Conservation (phyloP, 306 rosid genomes). For the Vicia sativa region DNA sequence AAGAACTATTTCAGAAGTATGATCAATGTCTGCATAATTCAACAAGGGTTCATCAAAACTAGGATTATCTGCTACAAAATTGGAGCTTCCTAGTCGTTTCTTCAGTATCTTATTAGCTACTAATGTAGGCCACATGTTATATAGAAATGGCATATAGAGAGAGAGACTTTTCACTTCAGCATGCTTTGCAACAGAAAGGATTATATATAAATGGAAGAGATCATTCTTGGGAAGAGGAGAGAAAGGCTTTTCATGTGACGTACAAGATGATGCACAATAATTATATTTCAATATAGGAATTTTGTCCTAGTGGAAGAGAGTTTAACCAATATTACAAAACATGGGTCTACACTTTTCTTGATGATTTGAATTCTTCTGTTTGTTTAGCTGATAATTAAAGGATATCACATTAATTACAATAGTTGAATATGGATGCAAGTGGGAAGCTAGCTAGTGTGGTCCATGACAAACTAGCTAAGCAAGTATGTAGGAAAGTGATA, state of each 20-base stretch:
- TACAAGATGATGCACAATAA: conserved; percentile 38
- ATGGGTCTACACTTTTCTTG: conserved; percentile 45
- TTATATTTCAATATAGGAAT: conserved; percentile 23
- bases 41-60: conserved; percentile 40
- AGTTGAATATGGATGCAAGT: conserved; percentile 49
- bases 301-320: conserved; percentile 38
- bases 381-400: conserved; percentile 39
- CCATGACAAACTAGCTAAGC: conserved; percentile 31
- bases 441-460: conserved; percentile 52
- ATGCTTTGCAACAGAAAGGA: conserved; percentile 46
- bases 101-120: conserved; percentile 79
- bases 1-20: conserved; percentile 30
- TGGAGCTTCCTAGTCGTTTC: conserved; percentile 72
- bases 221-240: conserved; percentile 38
- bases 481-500: conserved; percentile 34
- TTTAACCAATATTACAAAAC: conserved; percentile 40
- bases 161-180: conserved; percentile 42
- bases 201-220: conserved; percentile 34
- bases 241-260: conserved; percentile 43
- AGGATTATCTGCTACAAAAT: conserved; percentile 73
- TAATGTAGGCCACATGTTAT: conserved; percentile 86
- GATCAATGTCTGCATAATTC: conserved; percentile 47
- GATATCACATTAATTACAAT: conserved; percentile 28
- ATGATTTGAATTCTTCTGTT: conserved; percentile 48
- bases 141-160: conserved; percentile 17